Evolutionary conservation across 148 eudicot genomes (phyloP), one percentile per base, ranked within the genome.

Genomic region (Vaccinium corymbosum): DNA sequence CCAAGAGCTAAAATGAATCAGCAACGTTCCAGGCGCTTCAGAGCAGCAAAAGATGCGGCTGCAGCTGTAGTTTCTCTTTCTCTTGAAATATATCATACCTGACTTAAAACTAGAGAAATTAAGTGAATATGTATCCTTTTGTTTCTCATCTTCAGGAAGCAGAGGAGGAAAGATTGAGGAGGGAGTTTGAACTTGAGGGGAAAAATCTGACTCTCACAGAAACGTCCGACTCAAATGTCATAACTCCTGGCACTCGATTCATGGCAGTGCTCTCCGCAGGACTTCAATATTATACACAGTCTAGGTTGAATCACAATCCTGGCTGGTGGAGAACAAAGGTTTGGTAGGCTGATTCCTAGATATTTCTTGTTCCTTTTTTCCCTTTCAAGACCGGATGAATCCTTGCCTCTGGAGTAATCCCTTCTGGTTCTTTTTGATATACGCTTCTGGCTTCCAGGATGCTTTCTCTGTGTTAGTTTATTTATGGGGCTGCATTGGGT

Each of bases 1-100:
- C 99, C 99, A 53, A 91, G 99, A 87, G 99, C 98, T 86, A 97
- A 97, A 92, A 97, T 97, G 99, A 97, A 97, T 88, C 99, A 97
- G 90, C 99, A 97, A 82, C 93, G 99, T 76, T 85, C 99, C 22
- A 90, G 99, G 48, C 99, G 99, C 38, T 97, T 97, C 84, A 94
- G 99, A 87, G 99, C 99, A 82, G 98, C 99, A 80, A 93, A 97
- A 91, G 99, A 97, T 90, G 98, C 99, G 85, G 96, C 98, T 55
- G 94, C 90, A 85, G 97, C 98, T 85, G 99, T 97, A 90, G 94
- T 84, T 64, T 74, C 50, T 78, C 81, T 80, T 73, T 11, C 78
- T 13, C 14, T 73, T 32, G 56, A 72, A 72, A 72, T 11, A 38
- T 72, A 19, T 72, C n/a, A 38, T 35, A 32, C 32, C 46, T 29